Evolutionary conservation across 148 eudicot species (phyloP), one percentile per base, ranked within the genome.

Genomic region (Vaccinium darrowii): DNA sequence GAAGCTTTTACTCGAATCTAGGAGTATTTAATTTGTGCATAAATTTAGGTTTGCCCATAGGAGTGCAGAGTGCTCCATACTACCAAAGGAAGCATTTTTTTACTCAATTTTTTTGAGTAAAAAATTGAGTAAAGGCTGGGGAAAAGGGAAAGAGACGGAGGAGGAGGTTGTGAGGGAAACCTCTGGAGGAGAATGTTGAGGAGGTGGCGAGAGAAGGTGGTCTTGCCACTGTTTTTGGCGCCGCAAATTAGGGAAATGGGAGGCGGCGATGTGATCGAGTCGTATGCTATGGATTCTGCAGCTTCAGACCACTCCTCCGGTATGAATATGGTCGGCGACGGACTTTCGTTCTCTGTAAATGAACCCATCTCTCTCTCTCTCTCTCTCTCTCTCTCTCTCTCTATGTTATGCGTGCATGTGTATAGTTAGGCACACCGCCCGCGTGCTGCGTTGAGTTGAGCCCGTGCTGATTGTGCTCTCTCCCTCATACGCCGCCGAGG

Each of bases 171-270:
- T 36, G 39, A 9, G 16, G 14, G 10, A 18, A 73, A 95, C 99
- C 94, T 93, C 54, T 54, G 92, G 19, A 94, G 93, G 54, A 96
- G 89, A 85, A 83, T 71, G 86, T 96, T 94, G 88, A 96, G 87
- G 74, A 96, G 95, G 89, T 88, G 86, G 87, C 99, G 99, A 83
- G 98, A 92, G 87, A 96, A 96, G 71, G 95, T 96, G 52, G 98
- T 91, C 83, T 96, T 96, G 91, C 99, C 99, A 79, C 92, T 85
- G 88, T 96, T 94, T 84, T 92, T 96, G 51, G 99, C 87, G 72
- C 99, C 99, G 50, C 99, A 96, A n/a, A 94, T 88, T 43, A 96
- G 63, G 21, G 88, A 82, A 60, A 90, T 60, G 0, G 94, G 93
- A 57, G 91, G 88, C 23, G 86, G 84, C 52, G 85, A 88, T 1